Base-by-base conservation (phyloP, 129 eudicot genomes). In the Oenanthe sinensis region DNA sequence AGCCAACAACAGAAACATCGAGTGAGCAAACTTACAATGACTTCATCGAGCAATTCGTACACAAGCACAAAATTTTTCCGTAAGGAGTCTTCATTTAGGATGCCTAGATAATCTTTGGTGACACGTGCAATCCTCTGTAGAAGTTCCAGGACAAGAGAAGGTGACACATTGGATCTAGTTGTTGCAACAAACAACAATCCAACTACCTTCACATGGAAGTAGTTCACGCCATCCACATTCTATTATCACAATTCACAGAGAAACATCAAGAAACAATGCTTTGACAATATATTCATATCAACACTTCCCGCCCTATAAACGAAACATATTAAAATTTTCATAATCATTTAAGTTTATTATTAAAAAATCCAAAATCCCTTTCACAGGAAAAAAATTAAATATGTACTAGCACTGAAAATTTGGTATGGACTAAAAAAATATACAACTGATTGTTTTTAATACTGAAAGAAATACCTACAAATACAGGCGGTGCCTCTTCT, bases 191-290 rank as follows among this genome's bases (percentile, higher is more conserved):
- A 94, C 52, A 94, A 88, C 83, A 94, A 79, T 78, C 98, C 97
- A 79, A 88, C 98, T 83, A 94, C 93, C 87, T 94, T 94, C 78
- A 91, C 96, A 83, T 94, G 98, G 79, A 94, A 91, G 87, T 94
- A 94, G 87, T 94, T 94, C 63, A 94, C 97, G n/a, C 98, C 98
- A 80, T 91, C 98, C 47, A 94, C 90, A 55, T 94, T 94, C 98
- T 94, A 67, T 65, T 60, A 82, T 44, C 78, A 75, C 15, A 48
- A 48, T 48, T 14, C 17, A 10, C 68, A 52, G 80, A 52, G 40
- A 71, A 46, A 74, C 30, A 77, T 58, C 79, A 85, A 62, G 19
- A 77, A 43, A 75, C 26, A 62, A 0, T 11, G 65, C 36, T 77
- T 33, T 55, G 12, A 68, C 63, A 22, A 58, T 71, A n/a, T 37